Evolutionary conservation across 176 grass and related monocot genomes (phyloP), one percentile per base, ranked within the genome.

Genomic region (Aegilops bicornis): DNA sequence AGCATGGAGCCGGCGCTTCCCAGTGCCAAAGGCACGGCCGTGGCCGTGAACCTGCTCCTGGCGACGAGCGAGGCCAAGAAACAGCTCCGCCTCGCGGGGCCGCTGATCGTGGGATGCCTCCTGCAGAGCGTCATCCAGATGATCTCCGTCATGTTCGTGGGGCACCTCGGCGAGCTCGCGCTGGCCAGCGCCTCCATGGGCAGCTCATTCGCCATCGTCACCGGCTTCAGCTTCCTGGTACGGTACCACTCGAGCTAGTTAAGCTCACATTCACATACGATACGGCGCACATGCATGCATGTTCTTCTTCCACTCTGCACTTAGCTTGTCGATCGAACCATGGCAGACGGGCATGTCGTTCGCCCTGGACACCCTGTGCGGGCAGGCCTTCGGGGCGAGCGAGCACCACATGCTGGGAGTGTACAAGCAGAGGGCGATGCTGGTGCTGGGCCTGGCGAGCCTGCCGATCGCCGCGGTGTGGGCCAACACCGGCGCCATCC

Each of bases 141-240:
- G 88, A 86, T 86, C 29, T 90, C 84, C 31, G 54, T 90, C 23
- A 86, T 90, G 88, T 90, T 78, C 22, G 88, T 90, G 0, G 88
- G 84, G 1, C 84, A 90, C 73, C 84, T 86, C 1, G 88, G 88
- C 10, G 79, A 90, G 88, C 84, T 90, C 8, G 84, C 84, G 2
- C 88, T 90, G 37, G 77, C 88, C 39, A 86, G 88, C 76, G 88
- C 88, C 73, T 90, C 84, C 88, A 90, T 90, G 6, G 88, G 79
- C 23, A 86, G 79, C 79, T 90, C 88, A 3, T 90, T 90, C 45
- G 88, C 88, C 36, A 45, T 75, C 20, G 88, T 90, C 66, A 90
- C 88, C 7, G 84, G 88, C 63, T 90, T 86, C 73, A 90, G 88
- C 37, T 78, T 90, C 47, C 66, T 90, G 84, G 88, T 90, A 90